Percentiles rank a stretch among this genome's conserved stretches.
phyloP scores from a whole-genome alignment of 176 grass and related monocot genomes.

The Otatea glauca region DNA sequence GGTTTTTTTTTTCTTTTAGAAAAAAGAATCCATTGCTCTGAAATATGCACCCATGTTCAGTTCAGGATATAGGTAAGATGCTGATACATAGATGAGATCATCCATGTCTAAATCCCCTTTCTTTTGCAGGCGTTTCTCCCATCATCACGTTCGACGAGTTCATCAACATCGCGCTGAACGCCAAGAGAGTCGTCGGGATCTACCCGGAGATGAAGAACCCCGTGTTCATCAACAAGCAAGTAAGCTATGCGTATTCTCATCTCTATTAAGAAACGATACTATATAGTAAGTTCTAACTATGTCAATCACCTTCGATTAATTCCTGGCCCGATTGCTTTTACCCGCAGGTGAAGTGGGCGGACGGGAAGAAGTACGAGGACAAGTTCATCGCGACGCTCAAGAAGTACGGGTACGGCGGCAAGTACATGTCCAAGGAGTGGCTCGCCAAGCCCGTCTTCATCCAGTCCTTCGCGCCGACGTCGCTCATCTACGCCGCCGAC shows the following conservation, averaged over 20 bases:
- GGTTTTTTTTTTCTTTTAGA: neutral
- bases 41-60: neutral
- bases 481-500: slow-evolving; percentile 43
- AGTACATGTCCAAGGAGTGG: slow-evolving; percentile 49
- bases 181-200: slow-evolving; percentile 54
- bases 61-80: neutral
- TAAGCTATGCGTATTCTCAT: neutral
- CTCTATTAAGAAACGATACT: too few species aligned
- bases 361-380: slow-evolving; percentile 64
- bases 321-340: neutral
- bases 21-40: neutral
- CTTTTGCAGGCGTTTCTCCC: slow-evolving; percentile 44
- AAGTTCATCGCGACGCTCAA: slow-evolving; percentile 57
- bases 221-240: slow-evolving; percentile 56
- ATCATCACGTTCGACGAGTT: slow-evolving; percentile 71
- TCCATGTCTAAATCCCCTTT: neutral
- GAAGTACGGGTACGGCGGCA: slow-evolving; percentile 59
- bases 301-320: neutral
- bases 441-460: slow-evolving; percentile 43
- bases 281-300: too few species aligned
- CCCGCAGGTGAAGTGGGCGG: slow-evolving; percentile 47
- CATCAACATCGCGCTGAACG: slow-evolving; percentile 53
- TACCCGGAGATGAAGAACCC: slow-evolving; percentile 70
- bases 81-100: neutral
- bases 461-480: slow-evolving; percentile 57